Evolutionary conservation across 2,329 filamentous ascomycete species (phyloP), one percentile per base, ranked within the genome.

Genomic region (Neofusicoccum laricinum): DNA sequence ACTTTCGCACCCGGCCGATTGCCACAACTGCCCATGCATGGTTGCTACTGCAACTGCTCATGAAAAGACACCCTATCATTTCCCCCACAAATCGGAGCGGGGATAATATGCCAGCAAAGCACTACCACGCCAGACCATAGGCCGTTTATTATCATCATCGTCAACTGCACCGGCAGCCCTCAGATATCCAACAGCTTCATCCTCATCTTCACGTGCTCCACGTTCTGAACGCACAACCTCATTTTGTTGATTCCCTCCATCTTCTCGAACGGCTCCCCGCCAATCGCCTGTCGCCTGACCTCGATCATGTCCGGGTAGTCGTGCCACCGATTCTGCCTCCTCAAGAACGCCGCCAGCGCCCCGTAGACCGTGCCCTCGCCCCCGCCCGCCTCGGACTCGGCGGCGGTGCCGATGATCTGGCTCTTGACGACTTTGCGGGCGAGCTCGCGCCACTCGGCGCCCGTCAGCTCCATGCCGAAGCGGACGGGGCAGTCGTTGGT

Each of bases 351-450:
- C 25, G 75, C 69, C 4, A 80, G 65, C 17, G 82, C 63, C 2
- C 69, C 70, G 50, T 74, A 65, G 10, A 83, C 67, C 14, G 74
- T 77, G 68, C 64, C 68, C 67, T 10, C 73, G 11, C 4, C 71
- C 1, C 72, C 34, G 8, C n/a, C 34, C 38, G 40, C 17, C 14
- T 49, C 38, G 4, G 30, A 19, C 25, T 65, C 48, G 1, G 40
- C 6, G 7, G 38, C 64, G 38, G n/a, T 75, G 0, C 80, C 80
- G 7, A 77, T 49, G 1, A 84, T 70, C 68, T 82, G 80, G 1
- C 75, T 76, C 62, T 72, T 77, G 25, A 84, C 72, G n/a, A 79
- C 79, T 58, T 77, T 78, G 68, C 80, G 80, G 3, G 77, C 77
- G 53, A 83, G 66, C 8, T 58, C 69, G 41, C 69, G 74, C 80